These are phyloP conservation scores for Eudorina sp. DNA, from an alignment of 139 green algal genomes.

Conservation along the genomic window DNA sequence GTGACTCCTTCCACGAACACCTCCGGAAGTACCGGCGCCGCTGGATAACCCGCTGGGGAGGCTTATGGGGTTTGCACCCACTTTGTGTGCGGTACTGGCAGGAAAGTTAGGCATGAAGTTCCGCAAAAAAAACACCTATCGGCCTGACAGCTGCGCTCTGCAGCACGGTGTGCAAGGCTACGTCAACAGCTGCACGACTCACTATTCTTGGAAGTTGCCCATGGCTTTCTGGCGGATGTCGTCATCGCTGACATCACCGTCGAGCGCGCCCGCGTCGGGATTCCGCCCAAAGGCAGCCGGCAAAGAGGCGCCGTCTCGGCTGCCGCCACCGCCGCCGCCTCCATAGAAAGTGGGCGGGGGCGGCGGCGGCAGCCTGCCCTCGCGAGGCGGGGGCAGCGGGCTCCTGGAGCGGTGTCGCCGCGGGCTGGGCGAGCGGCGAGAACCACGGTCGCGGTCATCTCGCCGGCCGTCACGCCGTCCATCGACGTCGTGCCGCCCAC, in stretches of 20 bases:
- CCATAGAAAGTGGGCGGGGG: background rate
- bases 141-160: too few relatives aligned
- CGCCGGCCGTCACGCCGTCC: background rate
- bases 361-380: background rate
- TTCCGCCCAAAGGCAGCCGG: background rate
- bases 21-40: too few relatives aligned
- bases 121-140: too few relatives aligned
- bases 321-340: background rate
- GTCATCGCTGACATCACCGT: slow-evolving; percentile 46
- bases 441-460: background rate
- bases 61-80: too few relatives aligned
- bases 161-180: too few relatives aligned
- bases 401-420: background rate
- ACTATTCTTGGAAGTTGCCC: slow-evolving; percentile 64
- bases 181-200: slow-evolving; percentile 18
- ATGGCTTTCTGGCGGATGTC: slow-evolving; percentile 43
- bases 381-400: background rate
- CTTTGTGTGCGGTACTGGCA: too few relatives aligned
- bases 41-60: too few relatives aligned
- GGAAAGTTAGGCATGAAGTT: too few relatives aligned
- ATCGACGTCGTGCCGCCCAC: background rate
- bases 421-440: too few relatives aligned
- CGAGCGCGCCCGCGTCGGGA: background rate
- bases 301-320: background rate
- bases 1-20: too few relatives aligned